Base-by-base conservation (phyloP, 2,329 filamentous ascomycete genomes). In the Cordyceps sp. region DNA sequence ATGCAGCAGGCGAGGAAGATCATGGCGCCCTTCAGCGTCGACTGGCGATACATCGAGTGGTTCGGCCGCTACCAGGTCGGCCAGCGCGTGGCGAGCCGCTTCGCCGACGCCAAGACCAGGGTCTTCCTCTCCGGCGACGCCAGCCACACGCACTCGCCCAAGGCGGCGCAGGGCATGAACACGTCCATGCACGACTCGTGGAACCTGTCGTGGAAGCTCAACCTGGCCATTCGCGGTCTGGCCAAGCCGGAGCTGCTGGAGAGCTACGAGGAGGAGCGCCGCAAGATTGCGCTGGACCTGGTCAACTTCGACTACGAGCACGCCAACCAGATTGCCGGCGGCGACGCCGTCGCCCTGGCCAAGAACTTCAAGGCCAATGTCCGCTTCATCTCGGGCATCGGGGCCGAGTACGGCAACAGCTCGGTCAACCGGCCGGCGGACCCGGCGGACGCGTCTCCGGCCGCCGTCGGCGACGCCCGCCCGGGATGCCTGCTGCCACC, bases 61-160 rank as follows among this genome's bases (percentile, higher is more conserved):
- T 83, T 81, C 55, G 77, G 75, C 29, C 70, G 73, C 27, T 83
- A 81, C 47, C 66, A 73, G 41, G 74, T 81, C 35, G 73, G 75
- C 10, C 76, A 81, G 55, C 69, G 79, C 14, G 66, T 84, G 16
- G 79, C 78, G 2, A 71, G 71, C 40, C 64, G 69, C 29, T 85
- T 84, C 54, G 67, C 70, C 40, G 70, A 78, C 43, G 60, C 67
- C 29, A 57, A 72, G 37, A 49, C 58, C 26, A 64, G 71, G 13
- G 66, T 78, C n/a, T 82, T 82, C 48, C 58, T 82, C 25, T 71
- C 73, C 10, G 75, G 75, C 13, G 77, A 82, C 45, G 75, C 76
- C 22, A 76, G 73, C 37, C 77, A 82, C 41, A 81, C 76, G 0
- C 77, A 82, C 46, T 77, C 71, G 3, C 77, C 77, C 4, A 80